Conservation (phyloP, 2,329 filamentous ascomycete genomes). For the Sporothrix euskadiensis region DNA sequence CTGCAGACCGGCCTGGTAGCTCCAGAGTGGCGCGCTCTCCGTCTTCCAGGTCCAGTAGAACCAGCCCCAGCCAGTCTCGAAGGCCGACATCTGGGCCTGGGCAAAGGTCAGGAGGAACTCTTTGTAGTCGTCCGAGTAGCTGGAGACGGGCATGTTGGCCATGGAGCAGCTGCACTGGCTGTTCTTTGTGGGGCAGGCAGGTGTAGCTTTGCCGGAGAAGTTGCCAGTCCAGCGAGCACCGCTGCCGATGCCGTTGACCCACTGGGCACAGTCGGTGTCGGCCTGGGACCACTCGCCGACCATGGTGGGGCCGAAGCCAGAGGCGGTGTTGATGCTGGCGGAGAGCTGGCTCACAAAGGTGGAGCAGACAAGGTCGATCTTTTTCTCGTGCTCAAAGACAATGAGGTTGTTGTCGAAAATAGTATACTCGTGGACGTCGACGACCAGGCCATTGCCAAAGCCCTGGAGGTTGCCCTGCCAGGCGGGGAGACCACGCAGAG, state of each 20-base stretch:
- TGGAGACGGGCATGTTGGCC: conserved; percentile 71
- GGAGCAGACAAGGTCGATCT: conserved; percentile 84
- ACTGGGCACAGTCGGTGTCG: conserved; percentile 86
- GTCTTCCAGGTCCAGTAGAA: conserved; percentile 99
- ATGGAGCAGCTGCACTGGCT: conserved; percentile 68
- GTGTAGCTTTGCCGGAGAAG: conserved; percentile 68
- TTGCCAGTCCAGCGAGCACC: conserved; percentile 93
- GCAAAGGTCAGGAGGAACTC: conserved; percentile 85
- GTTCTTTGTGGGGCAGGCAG: conserved; percentile 70
- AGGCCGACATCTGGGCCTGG: conserved; percentile 92
- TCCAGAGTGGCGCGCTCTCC: conserved; percentile 75
- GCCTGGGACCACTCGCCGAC: conserved; percentile 98
- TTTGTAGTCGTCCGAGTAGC: conserved; percentile 76
- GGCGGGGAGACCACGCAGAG: conserved; percentile 85
- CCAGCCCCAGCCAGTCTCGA: conserved; percentile 94
- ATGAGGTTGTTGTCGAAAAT: conserved; percentile 95
- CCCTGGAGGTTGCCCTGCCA: conserved; percentile 76
- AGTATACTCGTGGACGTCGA: conserved; percentile 98
- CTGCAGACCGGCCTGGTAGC: conserved; percentile 75
- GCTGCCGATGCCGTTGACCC: conserved; percentile 85
- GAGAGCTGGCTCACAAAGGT: conserved; percentile 82
- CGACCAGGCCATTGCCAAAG: conserved; percentile 68
- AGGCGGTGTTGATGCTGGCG: conserved; percentile 68
- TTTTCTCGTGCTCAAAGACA: conserved; percentile 74
- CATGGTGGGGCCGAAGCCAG: conserved; percentile 88